These are phyloP conservation scores for Ocimum tenuiflorum DNA, from an alignment of 257 asterid species.

Conservation along the genomic window DNA sequence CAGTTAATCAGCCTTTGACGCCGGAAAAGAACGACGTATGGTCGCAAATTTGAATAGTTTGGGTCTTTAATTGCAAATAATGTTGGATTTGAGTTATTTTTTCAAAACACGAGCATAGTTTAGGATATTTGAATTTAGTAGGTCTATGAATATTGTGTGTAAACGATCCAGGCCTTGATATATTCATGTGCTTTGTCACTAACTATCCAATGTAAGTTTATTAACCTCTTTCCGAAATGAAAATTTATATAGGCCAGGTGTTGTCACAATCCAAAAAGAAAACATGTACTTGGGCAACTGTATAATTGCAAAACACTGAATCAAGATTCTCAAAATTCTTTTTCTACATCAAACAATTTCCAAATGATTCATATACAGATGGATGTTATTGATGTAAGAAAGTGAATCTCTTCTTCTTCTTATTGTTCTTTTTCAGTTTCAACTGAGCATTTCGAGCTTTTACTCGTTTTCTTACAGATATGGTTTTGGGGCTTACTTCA, in stretches of 20 bases:
- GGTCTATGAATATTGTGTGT: not conserved
- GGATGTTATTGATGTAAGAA: not conserved
- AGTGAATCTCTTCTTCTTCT: not conserved
- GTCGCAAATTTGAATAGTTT: too few species aligned
- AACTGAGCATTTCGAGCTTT: not conserved
- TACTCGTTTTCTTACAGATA: conserved; percentile 43
- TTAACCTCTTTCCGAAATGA: too few species aligned
- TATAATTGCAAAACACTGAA: not conserved
- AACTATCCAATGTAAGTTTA: not conserved
- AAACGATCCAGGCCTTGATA: not conserved
- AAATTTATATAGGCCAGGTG: too few species aligned
- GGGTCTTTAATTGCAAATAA: too few species aligned
- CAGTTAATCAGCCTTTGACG: too few species aligned
- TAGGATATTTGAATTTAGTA: too few species aligned
- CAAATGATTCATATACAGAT: not conserved
- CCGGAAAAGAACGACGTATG: too few species aligned
- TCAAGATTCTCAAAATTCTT: not conserved
- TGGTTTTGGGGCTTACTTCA: conserved; percentile 97
- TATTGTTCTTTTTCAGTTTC: not conserved
- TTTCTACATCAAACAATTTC: not conserved
- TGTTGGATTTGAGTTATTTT: too few species aligned
- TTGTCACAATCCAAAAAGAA: not conserved
- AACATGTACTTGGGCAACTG: not conserved
- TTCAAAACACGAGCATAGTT: too few species aligned
- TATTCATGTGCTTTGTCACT: not conserved